A percentile compares a stretch with the other conserved stretches of the same genome.
phyloP scores from a whole-genome alignment of 2,329 filamentous ascomycete species.

The Penicillium sp. region DNA sequence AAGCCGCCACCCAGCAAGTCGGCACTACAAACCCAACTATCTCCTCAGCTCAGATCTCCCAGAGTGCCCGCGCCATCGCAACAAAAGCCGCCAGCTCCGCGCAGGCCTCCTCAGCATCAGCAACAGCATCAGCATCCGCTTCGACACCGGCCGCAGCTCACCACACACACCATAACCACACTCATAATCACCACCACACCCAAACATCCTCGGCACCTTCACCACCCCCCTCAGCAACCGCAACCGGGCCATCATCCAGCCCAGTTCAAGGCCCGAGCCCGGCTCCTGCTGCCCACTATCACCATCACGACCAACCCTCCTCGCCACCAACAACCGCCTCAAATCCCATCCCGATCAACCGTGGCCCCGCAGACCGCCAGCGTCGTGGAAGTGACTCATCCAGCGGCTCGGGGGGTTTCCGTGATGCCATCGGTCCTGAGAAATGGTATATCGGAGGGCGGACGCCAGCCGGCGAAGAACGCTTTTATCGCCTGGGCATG shows the following conservation, averaged over 20 bases:
- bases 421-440: conserved; percentile 48
- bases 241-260: conserved; percentile 7
- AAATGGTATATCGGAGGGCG: conserved; percentile 54
- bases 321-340: conserved; percentile 38
- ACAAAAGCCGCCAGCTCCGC: conserved; percentile 41
- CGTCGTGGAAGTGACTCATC: conserved; percentile 50
- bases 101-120: conserved; percentile 3
- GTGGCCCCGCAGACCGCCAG: conserved; percentile 38
- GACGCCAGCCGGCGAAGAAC: conserved; percentile 48
- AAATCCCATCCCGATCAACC: conserved; percentile 40
- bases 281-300: conserved; percentile 38
- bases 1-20: conserved; percentile 50
- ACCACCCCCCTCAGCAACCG: background rate
- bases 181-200: conserved; percentile 41
- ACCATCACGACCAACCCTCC: conserved; percentile 39
- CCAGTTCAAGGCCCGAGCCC: conserved; percentile 27
- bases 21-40: conserved; percentile 32
- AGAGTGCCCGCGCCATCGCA: conserved; percentile 49
- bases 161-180: background rate
- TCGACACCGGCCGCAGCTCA: conserved; percentile 3
- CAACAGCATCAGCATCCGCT: background rate
- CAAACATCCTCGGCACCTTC: conserved; percentile 26
- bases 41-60: conserved; percentile 42
- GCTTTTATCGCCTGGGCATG: conserved; percentile 50
- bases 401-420: conserved; percentile 48